Base-by-base conservation (phyloP, 2,329 filamentous ascomycete species). In the Colletotrichum nymphaeae region DNA sequence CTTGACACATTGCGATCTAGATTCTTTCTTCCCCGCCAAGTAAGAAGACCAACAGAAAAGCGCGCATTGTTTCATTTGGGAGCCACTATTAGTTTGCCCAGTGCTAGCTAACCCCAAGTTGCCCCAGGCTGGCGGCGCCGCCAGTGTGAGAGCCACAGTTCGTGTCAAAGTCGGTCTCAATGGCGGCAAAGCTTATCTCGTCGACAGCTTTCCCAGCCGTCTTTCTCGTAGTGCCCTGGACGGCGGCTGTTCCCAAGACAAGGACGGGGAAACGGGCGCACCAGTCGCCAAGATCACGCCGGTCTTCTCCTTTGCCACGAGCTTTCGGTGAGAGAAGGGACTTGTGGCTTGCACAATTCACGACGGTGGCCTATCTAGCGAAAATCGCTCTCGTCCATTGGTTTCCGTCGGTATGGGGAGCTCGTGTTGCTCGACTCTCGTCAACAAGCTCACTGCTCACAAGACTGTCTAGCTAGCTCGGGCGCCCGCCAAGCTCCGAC, bases 101-200 rank as follows among this genome's bases (percentile, higher is more conserved):
- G 11, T 35, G 32, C 32, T 8, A 35, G 32, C 32, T 35, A 35
- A 35, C 22, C 8, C 16, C n/a, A 14, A 26, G n/a, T 19, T 59
- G 57, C 57, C 35, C 26, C 35, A 12, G 19, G 32, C 19, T 37
- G 57, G 12, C 32, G 32, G 22, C 57, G 28, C 46, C 46, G 7
- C 60, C 52, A 63, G 46, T 16, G n/a, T n/a, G 28, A 63, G 60
- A 24, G 28, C 60, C 60, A 63, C 60, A 52, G 8, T 7, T 66
- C 55, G 64, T 67, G 64, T 52, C 35, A 28, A 32, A 22, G 11
- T 55, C 35, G 28, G 24, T 26, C 42, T 55, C 42, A 35, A 67
- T 59, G 65, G 65, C 28, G n/a, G 53, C 52, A 72, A 72, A 69
- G 69, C 58, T 68, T 68, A 59, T 63, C 58, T 49, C 24, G 6